Base-by-base conservation (phyloP, 352 stramenopile species). In the Pythium sukuiense region DNA sequence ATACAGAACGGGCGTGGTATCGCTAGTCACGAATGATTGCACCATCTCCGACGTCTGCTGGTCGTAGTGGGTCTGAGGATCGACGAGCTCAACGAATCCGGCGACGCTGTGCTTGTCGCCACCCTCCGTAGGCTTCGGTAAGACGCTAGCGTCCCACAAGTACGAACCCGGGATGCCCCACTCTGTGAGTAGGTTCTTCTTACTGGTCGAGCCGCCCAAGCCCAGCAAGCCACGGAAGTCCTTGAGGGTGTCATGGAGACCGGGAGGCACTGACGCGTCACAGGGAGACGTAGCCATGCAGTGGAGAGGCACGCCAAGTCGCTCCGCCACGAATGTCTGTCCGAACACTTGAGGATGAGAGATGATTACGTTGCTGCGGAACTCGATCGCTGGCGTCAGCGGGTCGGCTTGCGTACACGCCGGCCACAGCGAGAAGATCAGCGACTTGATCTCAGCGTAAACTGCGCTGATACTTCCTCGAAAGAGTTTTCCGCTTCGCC, bases 91-190 rank as follows among this genome's bases (percentile, higher is more conserved):
- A 11, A 90, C 73, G 43, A 82, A 89, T 0, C 85, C 85, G 24
- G 74, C 73, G 45, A 93, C 70, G 14, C 54, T 72, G 29, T 89
- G 73, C 41, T 93, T 81, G 45, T 55, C 65, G 4, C 66, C 67
- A 82, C 82, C 92, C 62, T 94, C 86, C 6, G 70, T 48, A 5
- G 83, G 83, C 45, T 88, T 89, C 1, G 76, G 67, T 9, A 94
- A 56, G 37, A 94, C 54, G 24, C 69, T 63, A 6, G 63, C 32
- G 53, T 85, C 88, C 86, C 86, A 94, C 27, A 92, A 49, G 46
- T 89, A 92, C n/a, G 82, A 88, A 65, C 92, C 79, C 35, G 86
- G 83, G 30, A 85, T 81, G 14, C 63, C 70, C 74, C 74, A 94
- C 33, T 81, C 73, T 18, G 59, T 45, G 9, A 45, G 37, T 13